Percentiles rank a stretch among this genome's conserved stretches.
These are phyloP conservation scores for Zopfochytrium polystomum DNA, from an alignment of 371 early-diverging fungal genomes.

Conservation along the genomic window DNA sequence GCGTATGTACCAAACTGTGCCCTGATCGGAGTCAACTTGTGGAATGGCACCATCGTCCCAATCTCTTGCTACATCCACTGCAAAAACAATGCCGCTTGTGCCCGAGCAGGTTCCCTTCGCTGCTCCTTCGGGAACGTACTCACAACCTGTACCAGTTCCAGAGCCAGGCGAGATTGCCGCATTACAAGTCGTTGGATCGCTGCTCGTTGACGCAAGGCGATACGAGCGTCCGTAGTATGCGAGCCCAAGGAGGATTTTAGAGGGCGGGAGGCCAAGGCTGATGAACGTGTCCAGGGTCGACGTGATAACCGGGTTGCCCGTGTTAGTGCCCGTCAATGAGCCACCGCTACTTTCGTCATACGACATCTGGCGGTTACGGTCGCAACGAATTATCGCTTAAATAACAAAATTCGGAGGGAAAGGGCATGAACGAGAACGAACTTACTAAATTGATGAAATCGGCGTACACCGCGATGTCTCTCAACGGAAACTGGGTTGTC, in stretches of 20 bases:
- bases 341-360: constrained; percentile 22
- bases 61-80: neutral
- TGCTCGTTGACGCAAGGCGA: neutral
- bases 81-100: constrained; percentile 5
- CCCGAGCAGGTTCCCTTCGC: constrained; percentile 12
- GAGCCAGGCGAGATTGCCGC: no score
- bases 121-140: constrained; percentile 1
- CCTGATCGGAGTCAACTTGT: constrained; percentile 3
- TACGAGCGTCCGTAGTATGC: constrained; percentile 27
- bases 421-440: neutral
- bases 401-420: neutral
- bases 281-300: constrained; percentile 2
- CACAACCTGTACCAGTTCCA: constrained; percentile 14
- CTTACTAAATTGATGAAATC: constrained; percentile 16
- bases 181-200: constrained; percentile 10
- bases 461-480: constrained; percentile 3
- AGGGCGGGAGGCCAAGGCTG: constrained; percentile 10
- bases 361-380: constrained; percentile 4
- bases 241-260: constrained; percentile 25
- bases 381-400: neutral
- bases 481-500: constrained; percentile 12
- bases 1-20: constrained; percentile 14
- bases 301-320: constrained; percentile 6
- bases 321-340: constrained; percentile 8
- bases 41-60: neutral